phyloP scores from a whole-genome alignment of 1,284 basidiomycete species.

The Ceratobasidium sp. region DNA sequence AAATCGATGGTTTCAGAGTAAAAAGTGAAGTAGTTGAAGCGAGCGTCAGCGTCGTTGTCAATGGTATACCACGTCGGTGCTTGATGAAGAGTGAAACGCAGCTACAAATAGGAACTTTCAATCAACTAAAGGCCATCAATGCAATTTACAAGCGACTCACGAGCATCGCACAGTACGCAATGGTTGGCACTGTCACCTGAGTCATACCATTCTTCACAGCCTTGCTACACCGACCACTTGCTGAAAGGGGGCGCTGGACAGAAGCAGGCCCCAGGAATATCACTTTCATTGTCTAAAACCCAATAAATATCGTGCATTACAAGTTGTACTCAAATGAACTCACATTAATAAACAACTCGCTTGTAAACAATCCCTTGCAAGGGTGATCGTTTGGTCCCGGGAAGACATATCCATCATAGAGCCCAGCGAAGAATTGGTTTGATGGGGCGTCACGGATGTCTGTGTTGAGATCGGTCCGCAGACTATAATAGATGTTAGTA shows the following conservation, averaged over 20 bases:
- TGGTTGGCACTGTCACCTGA: background rate
- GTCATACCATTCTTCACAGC: background rate
- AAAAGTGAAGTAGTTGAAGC: too few relatives aligned
- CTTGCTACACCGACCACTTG: background rate
- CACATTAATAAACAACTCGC: conserved; percentile 12
- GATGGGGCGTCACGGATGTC: background rate
- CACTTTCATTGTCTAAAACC: background rate
- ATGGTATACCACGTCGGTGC: too few relatives aligned
- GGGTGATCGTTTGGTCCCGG: background rate
- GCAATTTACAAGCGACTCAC: background rate
- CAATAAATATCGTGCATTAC: background rate
- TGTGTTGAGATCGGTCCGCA: background rate
- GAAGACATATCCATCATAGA: background rate
- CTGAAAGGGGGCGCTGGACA: background rate
- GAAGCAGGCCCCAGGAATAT: background rate
- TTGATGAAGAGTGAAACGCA: background rate
- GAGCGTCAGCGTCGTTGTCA: too few relatives aligned
- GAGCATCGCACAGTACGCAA: background rate
- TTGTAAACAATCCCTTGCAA: background rate
- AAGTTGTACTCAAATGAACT: background rate
- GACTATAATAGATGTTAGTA: background rate
- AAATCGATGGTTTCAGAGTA: too few relatives aligned
- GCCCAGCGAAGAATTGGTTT: background rate
- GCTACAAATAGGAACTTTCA: background rate
- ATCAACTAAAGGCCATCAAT: background rate